These are phyloP conservation scores for Endogone sp. DNA, from an alignment of 192 early-diverging fungal species.

Conservation along the genomic window DNA sequence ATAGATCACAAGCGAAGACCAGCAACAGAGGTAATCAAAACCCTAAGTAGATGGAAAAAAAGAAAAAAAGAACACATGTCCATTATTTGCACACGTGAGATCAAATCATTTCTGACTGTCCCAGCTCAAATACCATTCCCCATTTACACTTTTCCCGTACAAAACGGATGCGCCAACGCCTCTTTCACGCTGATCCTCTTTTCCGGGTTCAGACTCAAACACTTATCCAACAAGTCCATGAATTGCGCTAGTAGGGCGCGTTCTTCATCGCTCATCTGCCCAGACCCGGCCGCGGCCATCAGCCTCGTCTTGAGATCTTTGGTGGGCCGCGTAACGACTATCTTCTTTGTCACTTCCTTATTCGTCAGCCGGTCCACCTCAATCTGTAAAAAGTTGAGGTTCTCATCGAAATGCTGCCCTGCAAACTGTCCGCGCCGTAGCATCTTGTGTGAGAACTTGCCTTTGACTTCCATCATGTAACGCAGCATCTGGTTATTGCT, in stretches of 20 bases:
- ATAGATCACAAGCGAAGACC: too few relatives aligned
- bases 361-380: conserved; percentile 62
- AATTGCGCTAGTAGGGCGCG: conserved; percentile 59
- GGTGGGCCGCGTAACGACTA: conserved; percentile 61
- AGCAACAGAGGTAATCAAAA: too few relatives aligned
- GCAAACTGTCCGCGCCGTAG: conserved; percentile 81
- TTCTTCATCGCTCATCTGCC: conserved; percentile 54
- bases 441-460: conserved; percentile 80
- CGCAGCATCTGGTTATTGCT: conserved; percentile 97
- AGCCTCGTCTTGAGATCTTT: conserved; percentile 70
- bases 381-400: conserved; percentile 57
- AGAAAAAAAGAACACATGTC: too few relatives aligned
- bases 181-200: conserved; percentile 83
- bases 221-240: conserved; percentile 83
- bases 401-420: conserved; percentile 84
- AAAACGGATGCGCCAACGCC: conserved; percentile 86
- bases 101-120: too few relatives aligned
- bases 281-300: conserved; percentile 43
- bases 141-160: conserved; percentile 42
- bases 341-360: conserved; percentile 64
- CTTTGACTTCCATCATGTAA: conserved; percentile 91
- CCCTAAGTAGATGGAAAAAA: too few relatives aligned
- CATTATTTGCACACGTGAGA: too few relatives aligned
- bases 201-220: conserved; percentile 80
- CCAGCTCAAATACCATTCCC: too few relatives aligned